Base-by-base conservation (phyloP, 1,284 basidiomycete species). In the Porogramme epimiltina region DNA sequence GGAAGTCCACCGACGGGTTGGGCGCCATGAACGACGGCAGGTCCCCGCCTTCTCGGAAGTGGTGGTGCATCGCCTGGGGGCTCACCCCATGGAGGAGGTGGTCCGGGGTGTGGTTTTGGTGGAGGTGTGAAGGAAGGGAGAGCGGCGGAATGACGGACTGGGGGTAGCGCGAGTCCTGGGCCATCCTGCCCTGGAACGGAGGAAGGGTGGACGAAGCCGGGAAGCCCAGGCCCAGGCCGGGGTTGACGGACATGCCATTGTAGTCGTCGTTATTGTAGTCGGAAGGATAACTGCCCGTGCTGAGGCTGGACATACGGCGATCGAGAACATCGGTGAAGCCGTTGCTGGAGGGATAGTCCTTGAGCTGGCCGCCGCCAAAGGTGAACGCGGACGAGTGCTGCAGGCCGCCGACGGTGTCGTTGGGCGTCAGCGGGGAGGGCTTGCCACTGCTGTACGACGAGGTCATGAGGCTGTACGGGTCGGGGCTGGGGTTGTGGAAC, bases 371-470 rank as follows among this genome's bases (percentile, higher is more conserved):
- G 55, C 65, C 66, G 52, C 73, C 64, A 51, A 74, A 72, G 28
- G 83, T 73, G 59, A 82, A 86, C 22, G 71, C 73, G 23, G 78
- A 69, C 3, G 79, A 69, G 56, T 79, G 80, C 54, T 84, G 83
- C 4, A 87, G 73, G 45, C 72, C 72, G 47, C 72, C 71, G 50
- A 81, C 79, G 41, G 82, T 71, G 66, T 89, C 87, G 61, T 68
- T 84, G 36, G 86, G 87, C 4, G 85, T 86, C 42, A 88, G 74
- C 0, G 87, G 87, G 16, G 88, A 89, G 42, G 84, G 82, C 67
- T 88, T 88, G 56, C 85, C 85, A 52, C 82, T 85, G 69, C 75
- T 78, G 62, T 82, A 82, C 2, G 84, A 84, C 10, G 77, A 77
- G 23, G 80, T 73, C 62, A 87, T 82, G 60, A 86, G 78, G 66